Conservation (phyloP, 2,329 filamentous ascomycete species). For the Ceratocystis lukuohia region DNA sequence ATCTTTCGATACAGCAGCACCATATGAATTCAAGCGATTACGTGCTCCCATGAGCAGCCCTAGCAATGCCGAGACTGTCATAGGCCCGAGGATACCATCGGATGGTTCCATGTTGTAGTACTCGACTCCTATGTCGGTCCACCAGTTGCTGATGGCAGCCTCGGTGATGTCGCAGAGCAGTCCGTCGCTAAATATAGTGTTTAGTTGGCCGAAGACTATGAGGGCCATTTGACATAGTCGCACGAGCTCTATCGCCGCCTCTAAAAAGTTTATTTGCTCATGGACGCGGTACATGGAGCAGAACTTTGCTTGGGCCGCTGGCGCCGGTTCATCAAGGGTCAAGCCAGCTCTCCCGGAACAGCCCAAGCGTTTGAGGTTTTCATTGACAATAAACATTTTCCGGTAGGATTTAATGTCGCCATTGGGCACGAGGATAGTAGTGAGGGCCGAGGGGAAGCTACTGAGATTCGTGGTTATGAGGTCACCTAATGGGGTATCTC, state of each 20-base stretch:
- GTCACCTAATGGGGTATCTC: slow-evolving; percentile 68
- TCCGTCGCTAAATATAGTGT: slow-evolving; percentile 82
- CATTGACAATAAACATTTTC: slow-evolving; percentile 82
- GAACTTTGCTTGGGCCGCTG: slow-evolving; percentile 81
- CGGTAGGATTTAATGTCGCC: slow-evolving; percentile 72
- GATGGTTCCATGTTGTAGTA: slow-evolving; percentile 86
- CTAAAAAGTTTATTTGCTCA: slow-evolving; percentile 64
- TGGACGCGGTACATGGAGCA: slow-evolving; percentile 78
- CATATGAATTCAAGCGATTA: slow-evolving; percentile 74
- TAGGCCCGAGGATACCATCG: slow-evolving; percentile 84
- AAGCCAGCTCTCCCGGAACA: slow-evolving; percentile 84
- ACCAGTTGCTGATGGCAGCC: slow-evolving; percentile 83
- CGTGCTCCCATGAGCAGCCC: slow-evolving; percentile 81
- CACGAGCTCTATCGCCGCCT: slow-evolving; percentile 74
- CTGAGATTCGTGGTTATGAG: slow-evolving; percentile 91
- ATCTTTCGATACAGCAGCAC: slow-evolving; percentile 77
- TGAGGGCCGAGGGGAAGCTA: slow-evolving; percentile 80
- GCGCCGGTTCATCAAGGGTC: slow-evolving; percentile 61
- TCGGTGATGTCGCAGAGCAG: slow-evolving; percentile 89
- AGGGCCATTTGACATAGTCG: slow-evolving; percentile 84
- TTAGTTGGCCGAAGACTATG: slow-evolving; percentile 73
- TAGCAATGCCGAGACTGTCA: slow-evolving; percentile 74
- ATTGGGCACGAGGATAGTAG: slow-evolving; percentile 78
- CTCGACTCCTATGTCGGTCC: slow-evolving; percentile 83
- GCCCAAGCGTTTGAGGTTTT: slow-evolving; percentile 79